Percentiles rank a stretch among this genome's conserved stretches.
These are phyloP conservation scores for Pneumocystis wakefieldiae DNA, from an alignment of 1,139 yeast genomes.

Conservation along the genomic window DNA sequence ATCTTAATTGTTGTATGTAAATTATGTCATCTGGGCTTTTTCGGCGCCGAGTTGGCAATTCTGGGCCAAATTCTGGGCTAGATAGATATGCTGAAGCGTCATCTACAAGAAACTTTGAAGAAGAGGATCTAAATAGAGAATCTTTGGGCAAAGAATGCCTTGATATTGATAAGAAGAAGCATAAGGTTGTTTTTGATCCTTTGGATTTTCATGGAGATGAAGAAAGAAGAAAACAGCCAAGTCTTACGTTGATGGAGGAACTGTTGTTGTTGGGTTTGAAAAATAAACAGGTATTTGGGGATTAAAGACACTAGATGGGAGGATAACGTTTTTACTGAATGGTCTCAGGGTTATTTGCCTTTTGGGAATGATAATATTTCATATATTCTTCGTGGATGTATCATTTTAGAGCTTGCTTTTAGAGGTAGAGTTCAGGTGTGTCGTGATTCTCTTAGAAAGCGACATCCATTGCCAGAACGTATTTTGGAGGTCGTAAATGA, in stretches of 20 bases:
- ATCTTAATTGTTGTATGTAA: not conserved
- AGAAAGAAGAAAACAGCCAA: slow-evolving; percentile 43
- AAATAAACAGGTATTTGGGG: slow-evolving; percentile 46
- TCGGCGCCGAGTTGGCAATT: slow-evolving; percentile 1
- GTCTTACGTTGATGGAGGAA: slow-evolving; percentile 88
- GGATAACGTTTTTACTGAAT: not conserved
- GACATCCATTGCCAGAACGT: slow-evolving; percentile 78
- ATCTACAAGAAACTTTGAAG: slow-evolving; percentile 2
- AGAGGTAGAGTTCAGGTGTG: slow-evolving; percentile 79
- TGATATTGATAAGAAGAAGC: slow-evolving; percentile 21
- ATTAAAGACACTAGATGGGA: not conserved
- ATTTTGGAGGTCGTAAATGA: slow-evolving; percentile 75
- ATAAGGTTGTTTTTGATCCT: slow-evolving; percentile 74
- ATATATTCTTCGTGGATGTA: slow-evolving; percentile 90
- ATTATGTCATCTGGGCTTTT: not conserved
- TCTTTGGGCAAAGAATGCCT: slow-evolving; percentile 13
- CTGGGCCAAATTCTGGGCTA: not conserved
- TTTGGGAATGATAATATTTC: slow-evolving; percentile 98
- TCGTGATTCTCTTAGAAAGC: slow-evolving; percentile 83
- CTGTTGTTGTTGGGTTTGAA: slow-evolving; percentile 82
- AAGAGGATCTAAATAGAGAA: not conserved
- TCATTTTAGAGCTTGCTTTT: slow-evolving; percentile 77
- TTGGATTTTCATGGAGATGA: slow-evolving; percentile 40
- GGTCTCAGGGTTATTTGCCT: slow-evolving; percentile 58
- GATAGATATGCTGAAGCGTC: slow-evolving; percentile 4